phyloP scores from a whole-genome alignment of 352 stramenopile genomes.

The Pelagophyceae sp. region DNA sequence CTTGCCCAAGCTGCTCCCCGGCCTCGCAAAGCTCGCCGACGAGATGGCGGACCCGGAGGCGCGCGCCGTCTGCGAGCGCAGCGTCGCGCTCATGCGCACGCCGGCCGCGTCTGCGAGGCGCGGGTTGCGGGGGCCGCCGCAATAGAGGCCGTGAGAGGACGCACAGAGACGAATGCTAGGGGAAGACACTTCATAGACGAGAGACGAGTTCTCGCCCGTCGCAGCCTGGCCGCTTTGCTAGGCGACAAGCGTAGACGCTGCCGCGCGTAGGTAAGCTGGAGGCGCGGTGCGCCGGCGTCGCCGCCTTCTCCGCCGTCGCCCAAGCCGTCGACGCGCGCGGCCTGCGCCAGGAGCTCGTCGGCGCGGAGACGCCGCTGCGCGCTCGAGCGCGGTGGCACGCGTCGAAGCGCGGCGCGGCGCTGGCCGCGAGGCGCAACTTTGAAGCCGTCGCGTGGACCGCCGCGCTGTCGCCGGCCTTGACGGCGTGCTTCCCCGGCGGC shows the following conservation, averaged over 20 bases:
- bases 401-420: conserved; percentile 69
- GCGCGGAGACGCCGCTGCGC: conserved; percentile 65
- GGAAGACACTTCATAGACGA: no score
- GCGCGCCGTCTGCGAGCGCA: conserved; percentile 82
- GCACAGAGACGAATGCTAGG: no score
- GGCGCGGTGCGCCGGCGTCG: conserved; percentile 47
- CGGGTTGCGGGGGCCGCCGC: no score
- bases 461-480: conserved; percentile 54
- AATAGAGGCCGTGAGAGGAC: no score
- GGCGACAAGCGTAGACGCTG: no score
- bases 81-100: conserved; percentile 80
- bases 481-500: conserved; percentile 64
- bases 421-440: conserved; percentile 85
- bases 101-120: no score
- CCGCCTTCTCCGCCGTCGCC: conserved; percentile 80
- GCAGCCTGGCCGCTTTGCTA: no score
- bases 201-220: no score
- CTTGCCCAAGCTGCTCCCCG: conserved; percentile 90
- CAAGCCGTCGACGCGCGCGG: conserved; percentile 75
- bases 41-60: conserved; percentile 92
- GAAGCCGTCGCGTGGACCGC: conserved; percentile 85
- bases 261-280: no score
- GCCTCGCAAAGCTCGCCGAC: conserved; percentile 88
- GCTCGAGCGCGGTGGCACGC: conserved; percentile 70
- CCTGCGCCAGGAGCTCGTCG: conserved; percentile 65